Evolutionary conservation across 306 rosid species (phyloP).

Genomic region (Abrus precatorius): DNA sequence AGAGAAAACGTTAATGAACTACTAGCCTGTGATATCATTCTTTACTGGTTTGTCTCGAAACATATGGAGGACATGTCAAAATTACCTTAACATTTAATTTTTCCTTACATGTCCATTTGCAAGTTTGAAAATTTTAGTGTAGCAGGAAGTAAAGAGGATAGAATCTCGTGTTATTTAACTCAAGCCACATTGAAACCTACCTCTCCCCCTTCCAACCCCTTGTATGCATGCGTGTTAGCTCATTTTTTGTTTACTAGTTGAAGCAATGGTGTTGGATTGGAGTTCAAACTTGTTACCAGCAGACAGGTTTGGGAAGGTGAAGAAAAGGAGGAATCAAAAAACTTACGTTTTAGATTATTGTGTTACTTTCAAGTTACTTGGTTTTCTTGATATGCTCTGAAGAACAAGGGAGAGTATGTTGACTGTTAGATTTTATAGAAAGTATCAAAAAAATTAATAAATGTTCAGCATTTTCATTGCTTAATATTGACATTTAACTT

Average conservation of each 20-base stretch:
- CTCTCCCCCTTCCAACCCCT: not conserved
- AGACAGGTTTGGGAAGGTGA: not conserved
- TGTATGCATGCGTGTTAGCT: not conserved
- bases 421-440: not conserved
- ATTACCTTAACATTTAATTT: slow-evolving; percentile 8
- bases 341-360: not conserved
- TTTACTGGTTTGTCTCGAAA: not conserved
- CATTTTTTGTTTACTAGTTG: not conserved
- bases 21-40: not conserved
- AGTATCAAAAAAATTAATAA: not conserved
- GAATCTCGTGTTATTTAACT: not conserved
- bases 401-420: not conserved
- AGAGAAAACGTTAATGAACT: not conserved
- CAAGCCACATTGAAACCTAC: not conserved
- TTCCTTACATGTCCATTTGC: not conserved
- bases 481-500: slow-evolving; percentile 17
- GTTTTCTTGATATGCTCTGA: slow-evolving; percentile 14
- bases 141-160: not conserved
- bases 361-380: not conserved
- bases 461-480: slow-evolving; percentile 36
- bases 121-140: not conserved
- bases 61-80: slow-evolving; percentile 15
- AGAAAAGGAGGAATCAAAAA: slow-evolving; percentile 16
- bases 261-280: not conserved
- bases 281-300: slow-evolving; percentile 10